A percentile compares a stretch with the other conserved stretches of the same genome.
phyloP scores from a whole-genome alignment of 371 early-diverging fungal genomes.

The Mortierella sp. region DNA sequence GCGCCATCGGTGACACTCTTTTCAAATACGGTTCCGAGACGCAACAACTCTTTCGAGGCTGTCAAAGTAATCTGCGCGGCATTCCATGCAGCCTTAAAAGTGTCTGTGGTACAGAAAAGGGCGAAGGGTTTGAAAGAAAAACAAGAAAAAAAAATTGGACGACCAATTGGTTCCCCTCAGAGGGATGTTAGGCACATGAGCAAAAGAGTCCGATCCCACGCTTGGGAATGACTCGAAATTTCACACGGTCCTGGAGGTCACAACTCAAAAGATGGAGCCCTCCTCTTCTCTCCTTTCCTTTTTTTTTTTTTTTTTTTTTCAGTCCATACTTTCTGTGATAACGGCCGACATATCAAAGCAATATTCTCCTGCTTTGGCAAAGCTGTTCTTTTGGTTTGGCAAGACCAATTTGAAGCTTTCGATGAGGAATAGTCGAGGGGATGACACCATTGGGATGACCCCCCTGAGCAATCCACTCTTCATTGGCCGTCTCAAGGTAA shows the following conservation, averaged over 20 bases:
- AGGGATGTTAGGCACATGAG: not conserved
- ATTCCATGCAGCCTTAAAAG: slow-evolving; percentile 71
- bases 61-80: slow-evolving; percentile 75
- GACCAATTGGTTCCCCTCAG: too few relatives aligned
- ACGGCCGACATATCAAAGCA: slow-evolving; percentile 68
- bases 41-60: slow-evolving; percentile 62
- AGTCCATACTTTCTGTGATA: slow-evolving; percentile 61
- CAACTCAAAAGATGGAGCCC: too few relatives aligned
- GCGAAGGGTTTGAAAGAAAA: not conserved
- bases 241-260: too few relatives aligned
- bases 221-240: too few relatives aligned
- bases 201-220: too few relatives aligned
- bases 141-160: not conserved
- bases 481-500: slow-evolving; percentile 66
- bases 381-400: slow-evolving; percentile 34
- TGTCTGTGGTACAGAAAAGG: slow-evolving; percentile 48
- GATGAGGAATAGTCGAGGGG: slow-evolving; percentile 65
- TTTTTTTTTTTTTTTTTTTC: slow-evolving; percentile 5
- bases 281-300: too few relatives aligned
- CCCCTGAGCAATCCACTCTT: slow-evolving; percentile 67
- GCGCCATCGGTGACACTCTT: slow-evolving; percentile 10
- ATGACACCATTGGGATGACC: slow-evolving; percentile 67
- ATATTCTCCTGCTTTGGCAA: slow-evolving; percentile 58
- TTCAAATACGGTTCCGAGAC: slow-evolving; percentile 28
- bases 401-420: slow-evolving; percentile 38